Evolutionary conservation across 345 rosid genomes (phyloP).

Genomic region (Dovyalis caffra): DNA sequence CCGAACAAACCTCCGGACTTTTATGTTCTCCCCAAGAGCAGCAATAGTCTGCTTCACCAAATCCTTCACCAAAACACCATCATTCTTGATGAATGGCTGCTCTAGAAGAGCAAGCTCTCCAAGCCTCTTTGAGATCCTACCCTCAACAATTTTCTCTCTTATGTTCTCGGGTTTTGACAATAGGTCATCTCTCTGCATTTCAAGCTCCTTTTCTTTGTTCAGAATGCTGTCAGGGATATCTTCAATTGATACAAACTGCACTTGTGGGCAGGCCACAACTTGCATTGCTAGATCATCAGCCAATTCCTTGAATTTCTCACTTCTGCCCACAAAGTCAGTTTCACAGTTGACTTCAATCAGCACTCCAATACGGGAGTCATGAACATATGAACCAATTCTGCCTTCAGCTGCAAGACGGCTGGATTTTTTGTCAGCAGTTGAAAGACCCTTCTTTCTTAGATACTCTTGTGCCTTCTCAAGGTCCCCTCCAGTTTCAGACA

Average conservation of each 20-base stretch:
- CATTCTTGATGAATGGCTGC: constrained; percentile 77
- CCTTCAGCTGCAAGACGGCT: constrained; percentile 95
- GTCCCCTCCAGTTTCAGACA: constrained; percentile 84
- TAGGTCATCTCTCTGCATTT: constrained; percentile 90
- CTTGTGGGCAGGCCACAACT: constrained; percentile 82
- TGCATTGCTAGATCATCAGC: constrained; percentile 63
- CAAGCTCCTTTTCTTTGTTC: constrained; percentile 75
- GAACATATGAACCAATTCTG: constrained; percentile 87
- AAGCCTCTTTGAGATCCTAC: constrained; percentile 80
- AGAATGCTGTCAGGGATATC: constrained; percentile 55
- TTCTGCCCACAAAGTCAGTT: constrained; percentile 81
- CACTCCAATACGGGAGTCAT: constrained; percentile 86
- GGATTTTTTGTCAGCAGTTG: constrained; percentile 92
- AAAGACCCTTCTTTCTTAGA: constrained; percentile 92
- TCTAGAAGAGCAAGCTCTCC: constrained; percentile 78
- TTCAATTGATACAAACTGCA: constrained; percentile 66
- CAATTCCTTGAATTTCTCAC: constrained; percentile 71
- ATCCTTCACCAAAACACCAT: constrained; percentile 71
- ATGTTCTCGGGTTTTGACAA: constrained; percentile 85
- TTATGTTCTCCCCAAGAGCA: constrained; percentile 87
- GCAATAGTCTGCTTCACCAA: constrained; percentile 79
- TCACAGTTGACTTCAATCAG: constrained; percentile 92
- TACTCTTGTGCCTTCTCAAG: constrained; percentile 93
- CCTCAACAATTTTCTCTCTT: constrained; percentile 82
- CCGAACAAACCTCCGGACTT: constrained; percentile 62